Conservation (phyloP, 179 eudicot genomes). For the Beta macrorhiza region DNA sequence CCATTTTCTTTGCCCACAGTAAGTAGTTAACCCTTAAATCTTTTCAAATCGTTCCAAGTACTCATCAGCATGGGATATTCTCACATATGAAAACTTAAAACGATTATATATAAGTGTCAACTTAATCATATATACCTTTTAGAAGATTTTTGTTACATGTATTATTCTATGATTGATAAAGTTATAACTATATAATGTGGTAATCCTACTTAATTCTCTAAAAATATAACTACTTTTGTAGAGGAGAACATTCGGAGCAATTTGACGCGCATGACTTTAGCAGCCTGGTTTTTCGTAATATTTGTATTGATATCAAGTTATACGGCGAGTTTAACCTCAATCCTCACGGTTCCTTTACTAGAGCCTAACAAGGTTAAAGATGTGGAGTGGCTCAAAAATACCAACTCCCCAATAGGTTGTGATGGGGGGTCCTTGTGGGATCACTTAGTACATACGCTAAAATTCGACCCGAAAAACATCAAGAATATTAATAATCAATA, state of each 20-base stretch:
- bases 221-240: conserved; percentile 7
- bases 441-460: conserved; percentile 27
- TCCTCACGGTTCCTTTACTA: conserved; percentile 36
- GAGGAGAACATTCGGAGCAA: conserved; percentile 41
- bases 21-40: neutral
- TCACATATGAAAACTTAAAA: too few species aligned
- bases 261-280: conserved; percentile 28
- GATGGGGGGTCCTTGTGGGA: conserved; percentile 41
- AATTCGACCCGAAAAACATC: conserved; percentile 26
- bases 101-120: too few species aligned
- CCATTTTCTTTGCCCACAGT: conserved; percentile 51
- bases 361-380: too few species aligned
- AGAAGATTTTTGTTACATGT: too few species aligned
- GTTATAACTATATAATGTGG: too few species aligned
- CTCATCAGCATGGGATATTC: too few species aligned
- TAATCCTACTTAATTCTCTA: too few species aligned
- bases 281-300: conserved; percentile 46
- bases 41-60: neutral
- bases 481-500: conserved; percentile 16
- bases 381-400: neutral
- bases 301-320: conserved; percentile 42
- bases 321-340: conserved; percentile 45
- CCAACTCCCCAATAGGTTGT: conserved; percentile 42
- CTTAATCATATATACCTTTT: too few species aligned
- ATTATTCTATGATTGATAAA: too few species aligned